phyloP scores from a whole-genome alignment of 2,329 filamentous ascomycete species.

The Ophiocordyceps camponoti-saundersi region DNA sequence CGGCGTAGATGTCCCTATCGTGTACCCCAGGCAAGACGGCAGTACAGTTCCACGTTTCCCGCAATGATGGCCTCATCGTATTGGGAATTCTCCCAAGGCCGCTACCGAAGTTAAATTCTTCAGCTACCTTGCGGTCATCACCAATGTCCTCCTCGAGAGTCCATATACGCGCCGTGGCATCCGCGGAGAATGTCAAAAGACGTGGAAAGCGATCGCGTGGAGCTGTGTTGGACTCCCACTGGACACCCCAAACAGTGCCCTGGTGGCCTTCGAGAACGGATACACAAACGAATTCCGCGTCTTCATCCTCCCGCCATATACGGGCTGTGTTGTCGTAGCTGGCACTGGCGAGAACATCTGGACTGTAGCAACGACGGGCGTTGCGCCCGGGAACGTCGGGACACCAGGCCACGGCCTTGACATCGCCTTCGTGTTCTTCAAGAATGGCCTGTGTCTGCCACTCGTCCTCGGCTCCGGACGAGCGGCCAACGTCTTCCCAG shows the following conservation, averaged over 20 bases:
- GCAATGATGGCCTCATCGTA: conserved; percentile 62
- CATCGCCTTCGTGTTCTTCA: conserved; percentile 86
- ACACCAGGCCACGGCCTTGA: conserved; percentile 90
- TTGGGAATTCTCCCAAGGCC: conserved; percentile 57
- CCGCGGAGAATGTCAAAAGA: conserved; percentile 72
- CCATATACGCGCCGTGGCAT: conserved; percentile 69
- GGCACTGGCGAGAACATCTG: conserved; percentile 69
- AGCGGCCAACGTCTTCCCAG: conserved; percentile 76
- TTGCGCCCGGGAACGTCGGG: conserved; percentile 42
- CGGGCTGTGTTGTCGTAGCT: conserved; percentile 89
- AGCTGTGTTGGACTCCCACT: conserved; percentile 41
- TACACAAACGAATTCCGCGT: conserved; percentile 84
- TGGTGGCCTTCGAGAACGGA: conserved; percentile 63
- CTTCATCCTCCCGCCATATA: conserved; percentile 76
- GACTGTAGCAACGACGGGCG: conserved; percentile 28
- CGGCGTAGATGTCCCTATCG: conserved; percentile 66
- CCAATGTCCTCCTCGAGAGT: conserved; percentile 38
- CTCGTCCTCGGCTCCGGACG: conserved; percentile 66
- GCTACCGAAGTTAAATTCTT: conserved; percentile 13
- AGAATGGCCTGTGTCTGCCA: conserved; percentile 94
- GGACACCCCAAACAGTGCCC: conserved; percentile 80
- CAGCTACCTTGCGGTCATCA: conserved; percentile 13
- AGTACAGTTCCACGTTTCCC: conserved; percentile 74
- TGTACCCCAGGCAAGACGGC: conserved; percentile 59
- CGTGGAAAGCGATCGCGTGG: conserved; percentile 32